Conservation (phyloP, 2,329 filamentous ascomycete genomes). For the Eutypa lata region DNA sequence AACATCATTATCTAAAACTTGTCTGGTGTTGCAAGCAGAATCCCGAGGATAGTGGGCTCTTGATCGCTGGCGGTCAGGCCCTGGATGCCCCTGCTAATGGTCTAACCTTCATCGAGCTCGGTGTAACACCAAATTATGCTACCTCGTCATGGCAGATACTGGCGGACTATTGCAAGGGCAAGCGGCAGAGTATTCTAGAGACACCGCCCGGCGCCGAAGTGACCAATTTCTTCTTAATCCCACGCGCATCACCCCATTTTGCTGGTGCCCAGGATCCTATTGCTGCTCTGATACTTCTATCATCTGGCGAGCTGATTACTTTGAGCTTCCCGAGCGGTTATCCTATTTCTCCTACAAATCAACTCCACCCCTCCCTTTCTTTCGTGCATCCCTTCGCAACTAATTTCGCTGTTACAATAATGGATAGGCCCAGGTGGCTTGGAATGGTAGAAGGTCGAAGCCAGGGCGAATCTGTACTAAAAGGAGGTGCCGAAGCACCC, state of each 20-base stretch:
- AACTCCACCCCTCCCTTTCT: slow-evolving; percentile 81
- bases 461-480: slow-evolving; percentile 73
- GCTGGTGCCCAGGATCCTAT: slow-evolving; percentile 87
- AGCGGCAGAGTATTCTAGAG: slow-evolving; percentile 66
- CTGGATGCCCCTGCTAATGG: slow-evolving; percentile 68
- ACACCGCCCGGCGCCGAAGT: slow-evolving; percentile 77
- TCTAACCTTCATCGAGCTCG: slow-evolving; percentile 85
- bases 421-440: slow-evolving; percentile 81
- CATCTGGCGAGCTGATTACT: slow-evolving; percentile 85
- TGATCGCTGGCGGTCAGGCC: slow-evolving; percentile 78
- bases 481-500: slow-evolving; percentile 72
- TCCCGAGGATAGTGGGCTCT: slow-evolving; percentile 84
- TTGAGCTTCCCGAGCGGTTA: slow-evolving; percentile 90
- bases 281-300: slow-evolving; percentile 73
- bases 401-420: slow-evolving; percentile 65
- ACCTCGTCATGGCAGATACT: slow-evolving; percentile 88
- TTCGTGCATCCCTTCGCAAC: slow-evolving; percentile 89
- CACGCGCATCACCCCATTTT: slow-evolving; percentile 80
- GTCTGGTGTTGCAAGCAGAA: slow-evolving; percentile 94
- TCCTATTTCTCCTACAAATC: slow-evolving; percentile 87
- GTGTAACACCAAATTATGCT: slow-evolving; percentile 82
- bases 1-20: slow-evolving; percentile 74
- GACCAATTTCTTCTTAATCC: slow-evolving; percentile 77
- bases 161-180: slow-evolving; percentile 75
- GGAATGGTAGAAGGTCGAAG: slow-evolving; percentile 82